Percentiles rank a stretch among this genome's conserved stretches.
Evolutionary conservation across 495 filamentous ascomycete genomes (phyloP).

Genomic region (Daldinia childiae): DNA sequence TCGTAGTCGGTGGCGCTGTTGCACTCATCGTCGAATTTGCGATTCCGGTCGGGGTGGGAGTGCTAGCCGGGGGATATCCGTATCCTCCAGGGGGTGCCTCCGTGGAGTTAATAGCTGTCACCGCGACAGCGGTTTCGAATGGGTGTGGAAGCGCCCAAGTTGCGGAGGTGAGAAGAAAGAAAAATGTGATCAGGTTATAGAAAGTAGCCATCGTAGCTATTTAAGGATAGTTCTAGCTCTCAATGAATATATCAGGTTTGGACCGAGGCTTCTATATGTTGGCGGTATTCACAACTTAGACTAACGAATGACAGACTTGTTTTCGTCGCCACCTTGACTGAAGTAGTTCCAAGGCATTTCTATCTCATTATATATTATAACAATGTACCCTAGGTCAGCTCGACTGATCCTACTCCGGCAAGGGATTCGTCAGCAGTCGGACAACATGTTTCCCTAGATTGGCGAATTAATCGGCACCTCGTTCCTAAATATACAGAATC

Average conservation of each 20-base stretch:
- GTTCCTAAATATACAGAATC: not conserved
- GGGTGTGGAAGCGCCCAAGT: conserved; percentile 6
- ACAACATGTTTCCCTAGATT: not conserved
- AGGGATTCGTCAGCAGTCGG: conserved; percentile 9
- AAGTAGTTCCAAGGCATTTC: not conserved
- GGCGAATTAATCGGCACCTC: not conserved
- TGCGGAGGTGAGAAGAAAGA: not conserved
- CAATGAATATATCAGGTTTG: not conserved
- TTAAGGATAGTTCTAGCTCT: not conserved
- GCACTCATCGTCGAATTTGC: not conserved
- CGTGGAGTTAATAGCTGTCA: not conserved
- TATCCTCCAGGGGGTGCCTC: not conserved
- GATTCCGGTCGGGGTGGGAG: not conserved
- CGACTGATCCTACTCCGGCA: not conserved
- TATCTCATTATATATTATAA: not conserved
- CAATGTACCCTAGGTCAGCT: not conserved
- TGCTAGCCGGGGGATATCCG: not conserved
- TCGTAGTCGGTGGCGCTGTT: conserved; percentile 5
- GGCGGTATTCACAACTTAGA: not conserved
- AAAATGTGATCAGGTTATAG: not conserved
- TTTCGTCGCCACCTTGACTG: not conserved
- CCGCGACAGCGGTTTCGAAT: not conserved
- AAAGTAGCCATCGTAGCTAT: conserved; percentile 3
- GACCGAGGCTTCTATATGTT: not conserved
- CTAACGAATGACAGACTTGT: too few relatives aligned